Base-by-base conservation (phyloP, 768 basidiomycete species). In the Leucosporidium creatinivorum region DNA sequence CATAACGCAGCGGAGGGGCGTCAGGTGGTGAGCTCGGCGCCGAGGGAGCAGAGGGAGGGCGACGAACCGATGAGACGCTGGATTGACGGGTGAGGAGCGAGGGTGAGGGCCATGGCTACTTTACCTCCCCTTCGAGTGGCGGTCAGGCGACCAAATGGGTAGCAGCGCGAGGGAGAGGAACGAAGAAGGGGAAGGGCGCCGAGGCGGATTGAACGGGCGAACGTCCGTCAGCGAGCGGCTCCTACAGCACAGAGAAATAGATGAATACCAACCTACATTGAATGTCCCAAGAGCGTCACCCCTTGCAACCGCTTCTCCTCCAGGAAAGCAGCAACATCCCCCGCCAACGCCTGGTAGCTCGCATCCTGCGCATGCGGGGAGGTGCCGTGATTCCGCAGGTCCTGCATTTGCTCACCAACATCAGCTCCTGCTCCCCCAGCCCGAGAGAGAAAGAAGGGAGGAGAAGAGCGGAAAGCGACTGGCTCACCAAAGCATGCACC, bases 311-410 rank as follows among this genome's bases (percentile, higher is more conserved):
- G 47, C 10, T 71, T 33, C 44, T 80, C 78, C 23, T 79, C 73
- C 66, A 89, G 83, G 75, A 92, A 91, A 55, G 83, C 80, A 1
- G 86, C 77, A 18, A 94, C 83, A 73, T 96, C 93, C 6, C 79
- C 78, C 0, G 89, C 90, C 89, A 94, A 89, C 48, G 86, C 82
- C 15, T 79, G 76, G 76, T 94, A 93, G 19, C 83, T 85, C 83
- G 89, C 89, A 0, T 87, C 86, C 17, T 79, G 79, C 23, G 80
- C 81, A 76, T 91, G 91, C 0, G 89, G 90, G 0, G 91, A 92
- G 23, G 82, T 77, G 2, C 93, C 93, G 72, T 93, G 92, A 74
- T 94, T 96, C n/a, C 93, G 82, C 28, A 94, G 81, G 77, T 96
- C 89, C 89, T 89, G 70, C 15, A 44, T n/a, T n/a, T n/a, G n/a